Conservation (phyloP, 371 early-diverging fungal genomes). For the Chytridium lagenaria region DNA sequence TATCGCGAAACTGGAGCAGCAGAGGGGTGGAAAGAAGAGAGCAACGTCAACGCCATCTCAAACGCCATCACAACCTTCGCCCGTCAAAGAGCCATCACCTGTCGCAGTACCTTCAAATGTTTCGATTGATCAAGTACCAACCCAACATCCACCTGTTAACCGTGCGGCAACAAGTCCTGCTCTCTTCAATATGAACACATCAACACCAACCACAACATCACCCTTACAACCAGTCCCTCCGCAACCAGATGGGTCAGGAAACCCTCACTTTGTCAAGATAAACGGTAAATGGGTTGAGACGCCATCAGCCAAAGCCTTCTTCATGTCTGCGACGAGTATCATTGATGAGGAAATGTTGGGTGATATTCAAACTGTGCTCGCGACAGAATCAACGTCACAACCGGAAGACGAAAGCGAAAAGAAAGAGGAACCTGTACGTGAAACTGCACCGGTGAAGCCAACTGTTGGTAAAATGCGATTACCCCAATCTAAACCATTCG, state of each 20-base stretch:
- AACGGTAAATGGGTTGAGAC: constrained; percentile 23
- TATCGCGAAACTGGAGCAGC: background rate
- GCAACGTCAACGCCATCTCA: background rate
- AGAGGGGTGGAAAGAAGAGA: background rate
- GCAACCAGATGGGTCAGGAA: too few species aligned
- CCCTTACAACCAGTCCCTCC: too few species aligned
- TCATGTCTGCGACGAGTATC: constrained; percentile 8
- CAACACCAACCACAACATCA: background rate
- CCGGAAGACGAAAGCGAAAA: background rate
- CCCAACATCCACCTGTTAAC: too few species aligned
- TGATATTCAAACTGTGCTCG: background rate
- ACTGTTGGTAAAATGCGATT: too few species aligned
- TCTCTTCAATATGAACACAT: background rate
- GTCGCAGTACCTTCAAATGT: too few species aligned
- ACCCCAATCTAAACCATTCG: too few species aligned
- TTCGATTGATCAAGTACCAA: too few species aligned
- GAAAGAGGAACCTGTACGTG: too few species aligned
- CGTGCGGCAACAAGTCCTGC: background rate
- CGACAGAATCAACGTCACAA: background rate
- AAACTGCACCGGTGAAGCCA: too few species aligned
- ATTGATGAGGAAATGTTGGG: background rate
- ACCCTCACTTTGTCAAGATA: constrained; percentile 15
- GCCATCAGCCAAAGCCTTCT: background rate
- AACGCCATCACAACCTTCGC: background rate
- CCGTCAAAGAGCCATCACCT: background rate